These are phyloP conservation scores for Closterium sp. DNA, from an alignment of 139 green algal species.

Conservation along the genomic window DNA sequence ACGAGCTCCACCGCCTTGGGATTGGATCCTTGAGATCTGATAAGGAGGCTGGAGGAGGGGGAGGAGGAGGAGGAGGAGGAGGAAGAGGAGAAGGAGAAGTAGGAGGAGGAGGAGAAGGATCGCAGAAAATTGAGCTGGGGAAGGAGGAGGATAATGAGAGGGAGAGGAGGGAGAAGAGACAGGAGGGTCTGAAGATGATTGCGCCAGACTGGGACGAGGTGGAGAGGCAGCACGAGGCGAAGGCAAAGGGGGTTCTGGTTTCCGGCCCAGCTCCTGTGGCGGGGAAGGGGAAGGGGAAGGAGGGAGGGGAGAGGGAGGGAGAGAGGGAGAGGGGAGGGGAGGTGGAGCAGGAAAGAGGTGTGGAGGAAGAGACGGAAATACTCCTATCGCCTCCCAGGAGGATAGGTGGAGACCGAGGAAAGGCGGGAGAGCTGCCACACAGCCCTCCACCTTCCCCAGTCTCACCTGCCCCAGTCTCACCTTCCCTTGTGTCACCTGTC, in stretches of 20 bases:
- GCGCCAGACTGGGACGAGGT: background rate
- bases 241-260: background rate
- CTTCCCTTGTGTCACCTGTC: background rate
- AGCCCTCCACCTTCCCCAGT: background rate
- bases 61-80: background rate
- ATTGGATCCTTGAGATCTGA: background rate
- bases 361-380: background rate
- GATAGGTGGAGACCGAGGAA: background rate
- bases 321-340: no score
- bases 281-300: background rate
- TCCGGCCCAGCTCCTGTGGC: background rate
- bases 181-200: background rate
- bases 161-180: background rate
- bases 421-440: background rate
- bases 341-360: background rate
- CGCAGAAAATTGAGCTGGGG: no score
- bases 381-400: background rate
- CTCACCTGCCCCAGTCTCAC: background rate
- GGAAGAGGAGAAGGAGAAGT: no score
- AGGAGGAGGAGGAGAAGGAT: no score
- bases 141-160: background rate
- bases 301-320: no score
- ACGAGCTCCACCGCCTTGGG: background rate
- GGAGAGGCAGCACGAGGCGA: background rate
- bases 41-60: background rate